These are phyloP conservation scores for Xylogone sp. DNA, from an alignment of 2,329 filamentous ascomycete species.

Conservation along the genomic window DNA sequence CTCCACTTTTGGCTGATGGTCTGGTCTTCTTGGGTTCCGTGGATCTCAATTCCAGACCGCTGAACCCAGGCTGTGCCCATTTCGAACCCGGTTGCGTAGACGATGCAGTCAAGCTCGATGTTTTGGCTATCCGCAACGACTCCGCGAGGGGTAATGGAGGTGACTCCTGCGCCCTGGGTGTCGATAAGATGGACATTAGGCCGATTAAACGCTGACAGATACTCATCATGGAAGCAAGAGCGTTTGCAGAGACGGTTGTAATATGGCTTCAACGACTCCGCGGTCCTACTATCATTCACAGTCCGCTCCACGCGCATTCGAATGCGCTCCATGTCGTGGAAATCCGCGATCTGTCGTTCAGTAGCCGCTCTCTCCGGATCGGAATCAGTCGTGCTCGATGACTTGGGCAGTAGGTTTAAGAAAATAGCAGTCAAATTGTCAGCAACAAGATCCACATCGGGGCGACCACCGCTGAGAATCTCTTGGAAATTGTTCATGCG, in stretches of 20 bases:
- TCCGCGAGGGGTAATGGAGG: slow-evolving; percentile 39
- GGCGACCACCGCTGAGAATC: slow-evolving; percentile 26
- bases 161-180: slow-evolving; percentile 50
- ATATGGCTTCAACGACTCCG: slow-evolving; percentile 52
- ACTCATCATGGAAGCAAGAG: slow-evolving; percentile 58
- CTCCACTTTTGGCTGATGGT: slow-evolving; percentile 32
- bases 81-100: slow-evolving; percentile 39
- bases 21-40: slow-evolving; percentile 38
- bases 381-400: too few relatives aligned
- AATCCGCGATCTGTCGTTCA: background rate
- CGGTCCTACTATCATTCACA: slow-evolving; percentile 48
- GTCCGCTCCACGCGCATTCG: slow-evolving; percentile 42
- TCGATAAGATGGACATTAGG: slow-evolving; percentile 57
- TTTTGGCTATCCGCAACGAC: slow-evolving; percentile 44
- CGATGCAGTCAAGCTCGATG: slow-evolving; percentile 43
- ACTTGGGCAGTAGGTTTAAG: too few relatives aligned
- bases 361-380: too few relatives aligned
- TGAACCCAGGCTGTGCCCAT: slow-evolving; percentile 20
- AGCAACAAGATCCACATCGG: slow-evolving; percentile 38
- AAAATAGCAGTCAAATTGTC: slow-evolving; percentile 44
- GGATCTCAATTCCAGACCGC: slow-evolving; percentile 32
- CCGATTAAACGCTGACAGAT: slow-evolving; percentile 54
- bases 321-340: slow-evolving; percentile 35
- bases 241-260: slow-evolving; percentile 62
- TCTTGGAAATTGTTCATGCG: slow-evolving; percentile 42